Conservation (phyloP, 1,139 yeast genomes). For the Pneumocystis jirovecii region DNA sequence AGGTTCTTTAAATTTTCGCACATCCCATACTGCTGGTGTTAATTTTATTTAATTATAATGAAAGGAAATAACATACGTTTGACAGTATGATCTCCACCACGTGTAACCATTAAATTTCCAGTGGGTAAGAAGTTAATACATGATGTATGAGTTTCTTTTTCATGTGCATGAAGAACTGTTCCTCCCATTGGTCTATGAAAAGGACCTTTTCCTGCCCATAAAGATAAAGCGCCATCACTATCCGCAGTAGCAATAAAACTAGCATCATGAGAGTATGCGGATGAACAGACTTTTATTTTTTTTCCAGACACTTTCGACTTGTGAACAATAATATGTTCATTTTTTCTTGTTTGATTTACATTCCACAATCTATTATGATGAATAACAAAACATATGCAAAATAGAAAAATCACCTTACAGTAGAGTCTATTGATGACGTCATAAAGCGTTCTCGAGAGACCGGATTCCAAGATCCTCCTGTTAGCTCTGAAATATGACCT, state of each 20-base stretch:
- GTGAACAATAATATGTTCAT: constrained; percentile 22
- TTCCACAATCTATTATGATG: constrained; percentile 22
- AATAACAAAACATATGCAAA: not conserved
- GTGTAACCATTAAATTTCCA: constrained; percentile 18
- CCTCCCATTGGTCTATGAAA: constrained; percentile 20
- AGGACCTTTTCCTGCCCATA: constrained; percentile 24
- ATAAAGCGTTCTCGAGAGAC: constrained; percentile 17
- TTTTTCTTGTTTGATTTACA: constrained; percentile 17
- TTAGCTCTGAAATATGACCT: constrained; percentile 26
- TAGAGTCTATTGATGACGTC: constrained; percentile 24
- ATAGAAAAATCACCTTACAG: constrained; percentile 18
- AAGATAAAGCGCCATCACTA: constrained; percentile 20
- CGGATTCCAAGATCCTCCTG: constrained; percentile 25
- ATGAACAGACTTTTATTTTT: constrained; percentile 18
- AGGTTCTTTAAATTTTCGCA: constrained; percentile 24
- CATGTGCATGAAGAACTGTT: constrained; percentile 19
- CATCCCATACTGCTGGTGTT: constrained; percentile 22
- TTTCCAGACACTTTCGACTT: constrained; percentile 15
- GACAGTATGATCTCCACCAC: constrained; percentile 22
- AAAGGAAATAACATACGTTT: constrained; percentile 13
- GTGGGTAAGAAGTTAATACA: constrained; percentile 15
- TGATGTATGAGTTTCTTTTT: constrained; percentile 15
- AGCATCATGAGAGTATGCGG: constrained; percentile 18
- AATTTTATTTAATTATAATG: not conserved
- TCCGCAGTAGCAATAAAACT: constrained; percentile 19